Evolutionary conservation across 345 rosid genomes (phyloP).

Genomic region (Lumnitzera racemosa): DNA sequence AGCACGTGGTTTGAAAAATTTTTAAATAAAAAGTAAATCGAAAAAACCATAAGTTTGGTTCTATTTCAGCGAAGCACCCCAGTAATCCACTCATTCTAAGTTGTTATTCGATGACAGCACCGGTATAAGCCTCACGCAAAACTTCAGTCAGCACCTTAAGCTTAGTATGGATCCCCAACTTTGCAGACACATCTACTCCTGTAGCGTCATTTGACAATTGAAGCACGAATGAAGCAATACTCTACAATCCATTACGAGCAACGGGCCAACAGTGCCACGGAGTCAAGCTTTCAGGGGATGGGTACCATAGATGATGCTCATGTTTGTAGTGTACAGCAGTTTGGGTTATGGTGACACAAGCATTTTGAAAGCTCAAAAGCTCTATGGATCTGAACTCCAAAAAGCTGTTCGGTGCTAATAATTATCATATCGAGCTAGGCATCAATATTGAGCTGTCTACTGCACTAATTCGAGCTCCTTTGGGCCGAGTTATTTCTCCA

Average conservation of each 20-base stretch:
- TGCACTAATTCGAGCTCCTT: too few relatives aligned
- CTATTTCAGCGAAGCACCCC: too few relatives aligned
- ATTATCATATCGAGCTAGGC: slow-evolving; percentile 2
- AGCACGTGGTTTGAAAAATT: too few relatives aligned
- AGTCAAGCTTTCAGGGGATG: slow-evolving; percentile 77
- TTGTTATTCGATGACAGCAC: slow-evolving; percentile 29
- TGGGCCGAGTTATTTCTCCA: too few relatives aligned
- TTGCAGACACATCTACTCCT: slow-evolving; percentile 49
- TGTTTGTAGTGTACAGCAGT: slow-evolving; percentile 59
- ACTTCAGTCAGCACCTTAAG: slow-evolving; percentile 60
- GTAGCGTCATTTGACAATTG: slow-evolving; percentile 47
- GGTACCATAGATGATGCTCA: slow-evolving; percentile 88
- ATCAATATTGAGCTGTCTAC: too few relatives aligned
- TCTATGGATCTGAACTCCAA: slow-evolving; percentile 55
- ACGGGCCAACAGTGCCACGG: slow-evolving; percentile 66
- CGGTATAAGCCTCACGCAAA: slow-evolving; percentile 61
- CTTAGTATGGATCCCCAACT: slow-evolving; percentile 45
- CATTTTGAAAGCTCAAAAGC: slow-evolving; percentile 74
- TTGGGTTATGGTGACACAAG: slow-evolving; percentile 56
- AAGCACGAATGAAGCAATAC: slow-evolving; percentile 67
- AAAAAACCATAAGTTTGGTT: too few relatives aligned
- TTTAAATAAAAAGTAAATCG: too few relatives aligned
- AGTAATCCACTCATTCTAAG: too few relatives aligned
- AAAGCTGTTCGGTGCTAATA: slow-evolving; percentile 48
- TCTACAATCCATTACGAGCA: slow-evolving; percentile 81